These are phyloP conservation scores for Dactylellina haptotyla DNA, from an alignment of 2,329 filamentous ascomycete species.

Conservation along the genomic window DNA sequence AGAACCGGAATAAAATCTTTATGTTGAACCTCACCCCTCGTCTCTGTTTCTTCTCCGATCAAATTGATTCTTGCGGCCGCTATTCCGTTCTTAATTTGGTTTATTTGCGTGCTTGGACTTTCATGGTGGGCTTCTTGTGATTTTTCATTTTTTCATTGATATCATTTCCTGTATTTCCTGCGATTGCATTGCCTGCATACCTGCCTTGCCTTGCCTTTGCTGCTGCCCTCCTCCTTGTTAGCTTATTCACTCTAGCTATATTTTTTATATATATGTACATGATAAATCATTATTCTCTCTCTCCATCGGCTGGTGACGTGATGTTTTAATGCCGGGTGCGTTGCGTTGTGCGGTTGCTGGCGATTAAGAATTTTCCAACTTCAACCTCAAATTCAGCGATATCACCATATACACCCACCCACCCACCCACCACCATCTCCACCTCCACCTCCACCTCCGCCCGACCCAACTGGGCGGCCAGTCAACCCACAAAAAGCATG, in stretches of 20 bases:
- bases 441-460: background rate
- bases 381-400: background rate
- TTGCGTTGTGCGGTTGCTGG: slow-evolving; percentile 11
- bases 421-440: background rate
- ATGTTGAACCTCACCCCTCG: background rate
- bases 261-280: slow-evolving; percentile 42
- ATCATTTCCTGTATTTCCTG: background rate
- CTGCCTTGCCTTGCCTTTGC: background rate
- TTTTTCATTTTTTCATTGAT: slow-evolving; percentile 4
- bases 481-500: slow-evolving; percentile 3
- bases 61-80: slow-evolving; percentile 5
- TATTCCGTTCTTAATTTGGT: slow-evolving; percentile 9
- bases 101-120: background rate
- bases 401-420: background rate
- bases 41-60: background rate
- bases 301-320: background rate
- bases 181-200: slow-evolving; percentile 49
- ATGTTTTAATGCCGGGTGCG: background rate
- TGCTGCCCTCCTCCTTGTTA: background rate
- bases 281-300: slow-evolving; percentile 3
- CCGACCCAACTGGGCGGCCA: background rate
- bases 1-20: slow-evolving; percentile 49
- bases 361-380: slow-evolving; percentile 37
- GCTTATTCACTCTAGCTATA: background rate
- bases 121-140: slow-evolving; percentile 8